A percentile compares a stretch with the other conserved stretches of the same genome.
Conservation (phyloP, 139 green algal genomes). For the Auxenochlorella protothecoides region DNA sequence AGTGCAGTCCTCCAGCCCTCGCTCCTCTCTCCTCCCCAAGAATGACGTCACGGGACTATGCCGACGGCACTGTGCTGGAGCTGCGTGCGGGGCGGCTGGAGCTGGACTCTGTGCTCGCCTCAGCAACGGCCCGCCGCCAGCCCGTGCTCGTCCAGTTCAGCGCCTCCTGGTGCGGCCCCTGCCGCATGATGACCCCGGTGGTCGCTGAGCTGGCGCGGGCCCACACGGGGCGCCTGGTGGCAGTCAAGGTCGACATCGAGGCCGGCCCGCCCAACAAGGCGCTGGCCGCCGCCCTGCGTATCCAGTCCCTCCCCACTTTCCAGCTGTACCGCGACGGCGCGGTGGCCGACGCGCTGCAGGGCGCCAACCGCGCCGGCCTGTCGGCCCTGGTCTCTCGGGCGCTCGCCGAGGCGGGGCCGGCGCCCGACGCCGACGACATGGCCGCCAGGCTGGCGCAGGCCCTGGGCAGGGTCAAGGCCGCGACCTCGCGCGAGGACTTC, state of each 20-base stretch:
- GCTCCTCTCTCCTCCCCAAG: not conserved
- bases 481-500: slow-evolving; percentile 21
- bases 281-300: slow-evolving; percentile 5
- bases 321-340: slow-evolving; percentile 12
- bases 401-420: slow-evolving; percentile 2
- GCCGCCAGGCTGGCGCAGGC: not conserved
- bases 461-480: slow-evolving; percentile 6
- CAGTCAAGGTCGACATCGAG: slow-evolving; percentile 34
- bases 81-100: slow-evolving; percentile 7
- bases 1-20: not conserved
- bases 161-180: slow-evolving; percentile 32
- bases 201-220: slow-evolving; percentile 10
- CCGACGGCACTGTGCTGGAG: slow-evolving; percentile 15
- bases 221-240: slow-evolving; percentile 7
- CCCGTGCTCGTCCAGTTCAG: slow-evolving; percentile 31
- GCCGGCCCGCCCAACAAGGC: slow-evolving; percentile 13
- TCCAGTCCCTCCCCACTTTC: slow-evolving; percentile 29
- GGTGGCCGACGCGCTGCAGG: slow-evolving; percentile 9
- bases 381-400: slow-evolving; percentile 2
- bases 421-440: not conserved
- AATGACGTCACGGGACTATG: slow-evolving; percentile 8
- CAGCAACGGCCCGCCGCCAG: slow-evolving; percentile 2
- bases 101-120: slow-evolving; percentile 10
- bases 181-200: slow-evolving; percentile 23
- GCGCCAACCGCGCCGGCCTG: slow-evolving; percentile 13